A percentile compares a stretch with the other conserved stretches of the same genome.
Conservation (phyloP, 441 rosid genomes). For the Erodium texanum region DNA sequence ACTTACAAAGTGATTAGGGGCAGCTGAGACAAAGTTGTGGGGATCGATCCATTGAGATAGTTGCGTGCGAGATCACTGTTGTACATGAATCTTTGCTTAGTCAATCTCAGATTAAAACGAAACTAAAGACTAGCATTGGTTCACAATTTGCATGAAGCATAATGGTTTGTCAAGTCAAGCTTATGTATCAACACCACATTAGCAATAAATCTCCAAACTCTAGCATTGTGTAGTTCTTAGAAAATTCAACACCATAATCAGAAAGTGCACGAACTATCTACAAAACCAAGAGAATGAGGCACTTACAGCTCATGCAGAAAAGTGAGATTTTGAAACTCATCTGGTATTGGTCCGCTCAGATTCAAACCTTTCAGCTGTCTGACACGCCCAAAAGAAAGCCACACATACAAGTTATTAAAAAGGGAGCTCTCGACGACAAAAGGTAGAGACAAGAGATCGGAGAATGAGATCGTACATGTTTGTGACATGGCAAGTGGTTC, state of each 20-base stretch:
- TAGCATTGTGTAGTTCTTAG: too few species aligned
- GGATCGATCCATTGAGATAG: conserved; percentile 65
- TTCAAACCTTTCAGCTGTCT: conserved; percentile 46
- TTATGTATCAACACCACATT: background rate
- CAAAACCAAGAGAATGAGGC: background rate
- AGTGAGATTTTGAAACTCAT: conserved; percentile 53
- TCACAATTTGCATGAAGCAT: conserved; percentile 1
- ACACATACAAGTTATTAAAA: background rate
- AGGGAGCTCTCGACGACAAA: background rate
- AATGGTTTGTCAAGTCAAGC: background rate
- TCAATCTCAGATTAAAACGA: background rate
- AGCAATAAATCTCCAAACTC: too few species aligned
- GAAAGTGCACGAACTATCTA: background rate
- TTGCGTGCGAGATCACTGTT: conserved; percentile 66
- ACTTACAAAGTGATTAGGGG: conserved; percentile 49
- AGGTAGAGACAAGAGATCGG: background rate
- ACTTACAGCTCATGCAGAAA: conserved; percentile 49
- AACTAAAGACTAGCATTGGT: background rate
- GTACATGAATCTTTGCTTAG: background rate
- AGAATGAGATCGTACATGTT: conserved; percentile 28
- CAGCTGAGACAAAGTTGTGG: conserved; percentile 40
- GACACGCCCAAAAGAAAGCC: conserved; percentile 11
- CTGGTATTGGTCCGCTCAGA: conserved; percentile 53
- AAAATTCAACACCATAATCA: background rate
- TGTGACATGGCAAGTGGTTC: conserved; percentile 49